Evolutionary conservation across 768 basidiomycete genomes (phyloP).

Genomic region (Lactifluus pinguis): DNA sequence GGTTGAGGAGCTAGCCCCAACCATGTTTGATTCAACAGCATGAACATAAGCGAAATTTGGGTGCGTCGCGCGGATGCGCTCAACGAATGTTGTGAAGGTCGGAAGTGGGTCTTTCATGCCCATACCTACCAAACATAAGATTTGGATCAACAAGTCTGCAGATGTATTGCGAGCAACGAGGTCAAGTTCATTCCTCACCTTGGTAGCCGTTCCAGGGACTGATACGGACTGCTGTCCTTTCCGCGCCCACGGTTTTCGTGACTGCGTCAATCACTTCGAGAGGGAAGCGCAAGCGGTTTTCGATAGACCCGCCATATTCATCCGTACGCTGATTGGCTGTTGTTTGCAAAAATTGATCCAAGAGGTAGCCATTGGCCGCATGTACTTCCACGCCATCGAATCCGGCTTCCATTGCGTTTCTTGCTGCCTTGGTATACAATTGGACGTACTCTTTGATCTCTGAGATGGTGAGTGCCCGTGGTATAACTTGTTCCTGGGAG

Average conservation of each 20-base stretch:
- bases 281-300: slow-evolving; percentile 28
- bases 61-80: too few species aligned
- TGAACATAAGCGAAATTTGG: too few species aligned
- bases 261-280: slow-evolving; percentile 30
- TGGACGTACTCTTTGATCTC: slow-evolving; percentile 22
- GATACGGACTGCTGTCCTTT: slow-evolving; percentile 31
- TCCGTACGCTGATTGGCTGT: slow-evolving; percentile 33
- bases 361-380: slow-evolving; percentile 16
- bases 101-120: too few species aligned
- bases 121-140: too few species aligned
- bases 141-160: too few species aligned
- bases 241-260: slow-evolving; percentile 30
- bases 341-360: slow-evolving; percentile 25
- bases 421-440: slow-evolving; percentile 28
- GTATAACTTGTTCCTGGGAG: not conserved
- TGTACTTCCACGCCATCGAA: slow-evolving; percentile 38
- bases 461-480: slow-evolving; percentile 23
- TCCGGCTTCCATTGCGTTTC: slow-evolving; percentile 30
- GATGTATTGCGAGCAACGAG: too few species aligned
- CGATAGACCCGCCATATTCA: slow-evolving; percentile 38
- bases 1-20: too few species aligned
- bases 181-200: slow-evolving; percentile 15
- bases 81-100: too few species aligned
- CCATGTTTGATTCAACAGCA: too few species aligned
- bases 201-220: slow-evolving; percentile 27